Evolutionary conservation across 164 flowering plant genomes (phyloP).

Genomic region (Kingdonia uniflora): DNA sequence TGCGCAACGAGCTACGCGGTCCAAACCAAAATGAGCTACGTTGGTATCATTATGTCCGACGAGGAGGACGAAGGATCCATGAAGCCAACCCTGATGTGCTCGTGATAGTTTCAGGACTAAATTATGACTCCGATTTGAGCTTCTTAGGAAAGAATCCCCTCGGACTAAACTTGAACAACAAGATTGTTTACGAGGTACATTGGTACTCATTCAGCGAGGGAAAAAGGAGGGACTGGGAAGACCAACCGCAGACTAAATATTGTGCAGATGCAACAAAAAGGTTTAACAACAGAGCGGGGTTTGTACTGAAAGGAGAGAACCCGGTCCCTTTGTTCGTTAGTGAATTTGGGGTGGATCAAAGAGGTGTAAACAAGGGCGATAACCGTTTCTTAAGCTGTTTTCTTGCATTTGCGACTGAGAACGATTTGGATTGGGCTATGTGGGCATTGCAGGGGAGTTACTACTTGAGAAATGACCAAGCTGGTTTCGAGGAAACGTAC

Average conservation of each 20-base stretch:
- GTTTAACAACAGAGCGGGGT: conserved; percentile 14
- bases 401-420: conserved; percentile 17
- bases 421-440: conserved; percentile 44
- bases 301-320: conserved; percentile 16
- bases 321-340: conserved; percentile 37
- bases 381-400: conserved; percentile 38
- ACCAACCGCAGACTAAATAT: conserved; percentile 14
- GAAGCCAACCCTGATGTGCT: conserved; percentile 31
- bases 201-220: conserved; percentile 29
- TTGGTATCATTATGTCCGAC: conserved; percentile 26
- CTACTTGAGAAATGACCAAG: conserved; percentile 19
- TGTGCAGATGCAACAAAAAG: conserved; percentile 5
- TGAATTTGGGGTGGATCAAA: conserved; percentile 45
- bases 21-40: conserved; percentile 13
- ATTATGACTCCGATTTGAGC: conserved; percentile 24
- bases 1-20: conserved; percentile 44
- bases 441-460: conserved; percentile 53
- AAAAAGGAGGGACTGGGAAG: conserved; percentile 15
- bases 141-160: conserved; percentile 19
- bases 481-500: conserved; percentile 26
- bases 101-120: conserved; percentile 36
- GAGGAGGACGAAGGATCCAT: conserved; percentile 24
- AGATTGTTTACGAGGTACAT: conserved; percentile 44
- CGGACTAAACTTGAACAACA: conserved; percentile 12
- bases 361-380: conserved; percentile 24